Percentiles rank a stretch among this genome's conserved stretches.
These are phyloP conservation scores for Metroxylon sagu DNA, from an alignment of 176 grass and related monocot species.

Conservation along the genomic window DNA sequence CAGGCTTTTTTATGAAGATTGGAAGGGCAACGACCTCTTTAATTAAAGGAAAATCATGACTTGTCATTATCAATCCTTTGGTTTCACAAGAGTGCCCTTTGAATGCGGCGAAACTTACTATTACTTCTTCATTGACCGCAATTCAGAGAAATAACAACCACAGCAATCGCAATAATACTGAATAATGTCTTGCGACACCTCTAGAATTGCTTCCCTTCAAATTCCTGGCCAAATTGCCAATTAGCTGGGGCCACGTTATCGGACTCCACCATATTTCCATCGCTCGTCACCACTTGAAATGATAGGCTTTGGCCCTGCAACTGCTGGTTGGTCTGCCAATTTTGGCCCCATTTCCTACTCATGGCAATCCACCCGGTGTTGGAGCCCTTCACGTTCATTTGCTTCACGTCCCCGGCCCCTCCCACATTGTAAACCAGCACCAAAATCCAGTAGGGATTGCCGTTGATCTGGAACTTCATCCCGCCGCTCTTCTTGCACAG, in stretches of 20 bases:
- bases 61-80: no score
- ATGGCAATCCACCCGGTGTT: constrained; percentile 20
- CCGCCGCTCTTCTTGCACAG: constrained; percentile 21
- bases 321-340: constrained; percentile 23
- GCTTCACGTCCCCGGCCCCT: no score
- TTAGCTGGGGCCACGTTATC: constrained; percentile 21
- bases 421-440: constrained; percentile 36
- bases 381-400: constrained; percentile 20
- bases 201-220: constrained; percentile 3
- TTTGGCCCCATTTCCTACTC: constrained; percentile 32
- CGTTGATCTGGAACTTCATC: constrained; percentile 20
- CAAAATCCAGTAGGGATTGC: constrained; percentile 27
- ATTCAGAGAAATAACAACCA: no score
- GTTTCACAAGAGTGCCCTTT: no score
- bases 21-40: no score
- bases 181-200: no score
- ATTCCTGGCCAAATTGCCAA: constrained; percentile 31
- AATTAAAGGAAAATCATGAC: no score
- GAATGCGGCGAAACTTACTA: no score
- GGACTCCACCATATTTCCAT: constrained; percentile 17
- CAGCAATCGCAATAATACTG: no score
- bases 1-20: no score
- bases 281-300: constrained; percentile 23
- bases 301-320: constrained; percentile 14
- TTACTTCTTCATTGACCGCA: no score